A percentile compares a stretch with the other conserved stretches of the same genome.
These are phyloP conservation scores for Aspergillus japonicus DNA, from an alignment of 2,329 filamentous ascomycete species.

Conservation along the genomic window DNA sequence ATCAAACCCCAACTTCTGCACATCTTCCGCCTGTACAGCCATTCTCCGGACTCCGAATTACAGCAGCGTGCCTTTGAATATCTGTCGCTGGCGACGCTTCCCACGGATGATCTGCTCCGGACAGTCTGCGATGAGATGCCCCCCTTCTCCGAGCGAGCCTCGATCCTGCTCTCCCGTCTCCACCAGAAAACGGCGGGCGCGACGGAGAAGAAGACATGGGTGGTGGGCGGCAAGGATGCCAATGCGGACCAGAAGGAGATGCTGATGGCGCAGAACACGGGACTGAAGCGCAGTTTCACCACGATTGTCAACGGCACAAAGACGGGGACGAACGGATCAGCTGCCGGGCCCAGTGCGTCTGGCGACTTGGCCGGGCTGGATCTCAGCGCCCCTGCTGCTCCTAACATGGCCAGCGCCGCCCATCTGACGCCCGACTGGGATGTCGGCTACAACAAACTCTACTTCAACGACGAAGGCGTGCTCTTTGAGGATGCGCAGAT, in stretches of 20 bases:
- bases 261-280: conserved; percentile 73
- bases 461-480: conserved; percentile 78
- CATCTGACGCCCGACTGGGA: conserved; percentile 96
- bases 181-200: conserved; percentile 93
- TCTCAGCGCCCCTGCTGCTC: conserved; percentile 60
- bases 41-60: conserved; percentile 90
- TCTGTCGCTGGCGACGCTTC: conserved; percentile 76
- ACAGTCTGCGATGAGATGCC: conserved; percentile 99
- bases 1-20: conserved; percentile 93
- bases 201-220: conserved; percentile 94
- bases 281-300: conserved; percentile 82
- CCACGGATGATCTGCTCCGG: conserved; percentile 84
- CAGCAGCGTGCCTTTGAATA: conserved; percentile 98
- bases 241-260: conserved; percentile 80
- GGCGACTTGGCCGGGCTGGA: conserved; percentile 81
- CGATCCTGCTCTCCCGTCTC: conserved; percentile 83
- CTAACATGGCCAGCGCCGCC: conserved; percentile 83
- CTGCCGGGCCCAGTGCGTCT: conserved; percentile 45
- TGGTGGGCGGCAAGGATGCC: conserved; percentile 94
- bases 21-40: conserved; percentile 88
- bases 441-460: conserved; percentile 77
- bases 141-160: conserved; percentile 91
- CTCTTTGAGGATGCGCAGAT: conserved; percentile 94
- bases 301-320: conserved; percentile 48
- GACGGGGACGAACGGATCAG: conserved; percentile 35